Evolutionary conservation across 306 rosid genomes (phyloP), one percentile per base, ranked within the genome.

Genomic region (Medicago lupulina): DNA sequence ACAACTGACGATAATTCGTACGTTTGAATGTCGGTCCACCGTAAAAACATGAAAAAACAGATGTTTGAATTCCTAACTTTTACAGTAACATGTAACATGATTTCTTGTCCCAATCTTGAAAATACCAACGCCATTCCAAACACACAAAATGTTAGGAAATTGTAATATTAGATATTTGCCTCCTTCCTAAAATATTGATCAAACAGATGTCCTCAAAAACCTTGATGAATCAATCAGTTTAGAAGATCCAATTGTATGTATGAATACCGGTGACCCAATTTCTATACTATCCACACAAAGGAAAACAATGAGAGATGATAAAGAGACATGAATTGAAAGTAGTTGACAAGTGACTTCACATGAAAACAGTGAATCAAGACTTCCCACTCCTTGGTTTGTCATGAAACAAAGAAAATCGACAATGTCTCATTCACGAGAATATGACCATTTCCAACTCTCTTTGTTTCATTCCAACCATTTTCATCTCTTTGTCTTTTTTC

Each of bases 401-500:
- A 78, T 71, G 67, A 77, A 66, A 76, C 77, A 70, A 46, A 17
- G 83, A 88, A 80, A 80, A 77, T 81, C 61, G 83, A 80, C 92
- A 73, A 83, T 50, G 86, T 89, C 87, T 79, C 73, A 67, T 81
- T 88, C 98, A 91, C 89, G 88, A 87, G 89, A 84, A 68, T 67
- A 67, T n/a, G 93, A 84, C 97, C 87, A 60, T 79, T 89, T 87
- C 92, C 92, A 68, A 86, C 92, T 78, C 82, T 25, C 80, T 60
- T 78, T 87, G 87, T 91, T 88, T 87, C 90, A 83, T 83, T 85
- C 81, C 83, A 10, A 40, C 87, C 87, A 73, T 81, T 86, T 83
- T 74, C 82, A 80, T 88, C 87, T 89, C 69, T 74, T 91, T 91
- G 98, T 93, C 97, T 75, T 89, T 72, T 89, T 79, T 53, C 68